A percentile compares a stretch with the other conserved stretches of the same genome.
phyloP scores from a whole-genome alignment of 2,329 filamentous ascomycete genomes.

The Trichoderma asperellum region DNA sequence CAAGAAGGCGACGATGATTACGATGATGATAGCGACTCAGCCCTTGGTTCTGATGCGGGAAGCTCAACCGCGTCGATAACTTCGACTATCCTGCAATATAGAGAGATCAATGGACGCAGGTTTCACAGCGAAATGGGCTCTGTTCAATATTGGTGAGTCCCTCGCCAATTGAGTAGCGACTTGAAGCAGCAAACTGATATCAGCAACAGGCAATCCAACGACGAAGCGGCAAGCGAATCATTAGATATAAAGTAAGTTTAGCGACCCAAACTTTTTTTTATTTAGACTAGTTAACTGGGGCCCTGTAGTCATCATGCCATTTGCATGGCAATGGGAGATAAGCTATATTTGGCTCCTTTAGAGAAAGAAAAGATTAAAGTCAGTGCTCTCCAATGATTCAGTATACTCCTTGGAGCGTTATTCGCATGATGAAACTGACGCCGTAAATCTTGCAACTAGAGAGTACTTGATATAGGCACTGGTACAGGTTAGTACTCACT shows the following conservation, averaged over 20 bases:
- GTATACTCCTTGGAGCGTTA: neutral
- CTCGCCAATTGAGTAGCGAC: neutral
- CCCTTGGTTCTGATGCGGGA: conserved; percentile 32
- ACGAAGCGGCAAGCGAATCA: conserved; percentile 33
- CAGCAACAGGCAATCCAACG: conserved; percentile 31
- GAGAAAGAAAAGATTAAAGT: conserved; percentile 23
- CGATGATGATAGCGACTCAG: conserved; percentile 35
- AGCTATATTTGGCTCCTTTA: conserved; percentile 34
- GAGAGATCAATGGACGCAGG: conserved; percentile 40
- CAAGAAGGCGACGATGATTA: conserved; percentile 26
- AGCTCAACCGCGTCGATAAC: conserved; percentile 41
- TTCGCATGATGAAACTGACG: neutral
- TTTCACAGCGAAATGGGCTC: conserved; percentile 34
- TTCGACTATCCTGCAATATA: conserved; percentile 42
- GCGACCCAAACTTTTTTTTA: neutral
- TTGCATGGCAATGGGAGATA: conserved; percentile 37
- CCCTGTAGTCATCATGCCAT: conserved; percentile 31
- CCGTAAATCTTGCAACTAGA: conserved; percentile 28
- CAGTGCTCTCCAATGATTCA: neutral
- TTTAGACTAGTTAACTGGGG: neutral
- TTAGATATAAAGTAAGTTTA: conserved; percentile 30
- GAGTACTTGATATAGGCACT: conserved; percentile 38
- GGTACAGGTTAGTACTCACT: conserved; percentile 30
- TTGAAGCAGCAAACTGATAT: neutral
- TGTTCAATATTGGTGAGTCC: conserved; percentile 22